Percentiles rank a stretch among this genome's conserved stretches.
These are phyloP conservation scores for Abortiporus biennis DNA, from an alignment of 1,284 basidiomycete genomes.

Conservation along the genomic window DNA sequence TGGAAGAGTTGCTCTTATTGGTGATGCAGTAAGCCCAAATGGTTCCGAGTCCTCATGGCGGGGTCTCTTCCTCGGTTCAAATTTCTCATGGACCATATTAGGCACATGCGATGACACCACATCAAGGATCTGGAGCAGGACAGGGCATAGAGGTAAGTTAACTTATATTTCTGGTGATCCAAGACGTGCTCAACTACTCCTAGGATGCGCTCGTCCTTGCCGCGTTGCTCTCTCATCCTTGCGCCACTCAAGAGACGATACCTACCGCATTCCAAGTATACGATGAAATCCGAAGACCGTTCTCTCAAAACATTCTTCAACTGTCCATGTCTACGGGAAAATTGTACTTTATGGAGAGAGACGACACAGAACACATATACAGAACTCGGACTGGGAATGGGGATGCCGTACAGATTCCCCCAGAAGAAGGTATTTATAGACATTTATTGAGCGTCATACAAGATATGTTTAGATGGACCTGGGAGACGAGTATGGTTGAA, in stretches of 20 bases:
- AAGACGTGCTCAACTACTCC: neutral
- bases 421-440: too few species aligned
- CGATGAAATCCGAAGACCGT: slow-evolving; percentile 30
- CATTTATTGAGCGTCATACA: too few species aligned
- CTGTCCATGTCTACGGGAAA: slow-evolving; percentile 10
- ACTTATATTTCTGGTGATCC: too few species aligned
- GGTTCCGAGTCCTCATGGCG: too few species aligned
- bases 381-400: too few species aligned
- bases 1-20: slow-evolving; percentile 26
- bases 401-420: too few species aligned
- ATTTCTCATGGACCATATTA: neutral
- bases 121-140: slow-evolving; percentile 25
- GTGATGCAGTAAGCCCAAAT: slow-evolving; percentile 27
- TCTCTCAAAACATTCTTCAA: slow-evolving; percentile 15
- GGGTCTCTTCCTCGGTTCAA: neutral
- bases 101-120: slow-evolving; percentile 27
- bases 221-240: slow-evolving; percentile 24
- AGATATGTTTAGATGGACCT: too few species aligned
- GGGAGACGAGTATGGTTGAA: too few species aligned
- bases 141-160: slow-evolving; percentile 27
- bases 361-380: too few species aligned
- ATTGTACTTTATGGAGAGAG: slow-evolving; percentile 6
- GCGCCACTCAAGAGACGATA: slow-evolving; percentile 20
- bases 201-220: slow-evolving; percentile 31
- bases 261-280: slow-evolving; percentile 26